phyloP scores from a whole-genome alignment of 108 stramenopile genomes.

The Cyclotella cryptica region DNA sequence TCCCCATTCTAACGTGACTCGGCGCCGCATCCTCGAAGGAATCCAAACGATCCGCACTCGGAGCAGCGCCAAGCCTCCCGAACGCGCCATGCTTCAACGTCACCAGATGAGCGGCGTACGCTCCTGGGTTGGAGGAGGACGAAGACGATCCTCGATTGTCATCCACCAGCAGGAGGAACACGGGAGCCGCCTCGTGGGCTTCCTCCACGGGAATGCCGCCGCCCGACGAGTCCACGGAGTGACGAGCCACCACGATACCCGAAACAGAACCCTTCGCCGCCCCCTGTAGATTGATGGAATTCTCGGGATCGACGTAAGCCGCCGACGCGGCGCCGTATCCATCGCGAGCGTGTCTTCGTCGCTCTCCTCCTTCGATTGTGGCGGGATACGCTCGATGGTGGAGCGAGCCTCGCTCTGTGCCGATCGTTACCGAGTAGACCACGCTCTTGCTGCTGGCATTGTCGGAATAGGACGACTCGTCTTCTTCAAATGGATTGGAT shows the following conservation, averaged over 20 bases:
- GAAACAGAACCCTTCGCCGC: constrained; percentile 49
- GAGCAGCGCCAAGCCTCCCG: constrained; percentile 47
- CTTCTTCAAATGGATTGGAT: constrained; percentile 45
- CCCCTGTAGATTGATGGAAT: constrained; percentile 28
- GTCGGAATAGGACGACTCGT: constrained; percentile 9
- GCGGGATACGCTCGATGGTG: constrained; percentile 71
- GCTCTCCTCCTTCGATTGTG: neutral
- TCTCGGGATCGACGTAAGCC: constrained; percentile 9
- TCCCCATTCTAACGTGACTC: neutral
- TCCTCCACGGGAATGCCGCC: constrained; percentile 19
- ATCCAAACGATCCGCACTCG: neutral
- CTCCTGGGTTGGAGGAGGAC: constrained; percentile 49
- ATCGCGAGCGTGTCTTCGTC: neutral
- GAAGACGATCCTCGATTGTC: constrained; percentile 65
- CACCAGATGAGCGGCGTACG: constrained; percentile 67
- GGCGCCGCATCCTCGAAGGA: neutral
- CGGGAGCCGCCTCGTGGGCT: constrained; percentile 21
- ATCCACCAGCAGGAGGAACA: constrained; percentile 81
- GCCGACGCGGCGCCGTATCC: neutral
- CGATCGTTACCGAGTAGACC: constrained; percentile 63
- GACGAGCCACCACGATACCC: constrained; percentile 38
- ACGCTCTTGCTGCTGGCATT: neutral
- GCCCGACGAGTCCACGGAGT: constrained; percentile 33
- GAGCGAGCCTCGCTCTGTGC: constrained; percentile 80
- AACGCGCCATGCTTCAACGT: constrained; percentile 73